These are phyloP conservation scores for Pseudocercospora ulei DNA, from an alignment of 2,329 filamentous ascomycete genomes.

Conservation along the genomic window DNA sequence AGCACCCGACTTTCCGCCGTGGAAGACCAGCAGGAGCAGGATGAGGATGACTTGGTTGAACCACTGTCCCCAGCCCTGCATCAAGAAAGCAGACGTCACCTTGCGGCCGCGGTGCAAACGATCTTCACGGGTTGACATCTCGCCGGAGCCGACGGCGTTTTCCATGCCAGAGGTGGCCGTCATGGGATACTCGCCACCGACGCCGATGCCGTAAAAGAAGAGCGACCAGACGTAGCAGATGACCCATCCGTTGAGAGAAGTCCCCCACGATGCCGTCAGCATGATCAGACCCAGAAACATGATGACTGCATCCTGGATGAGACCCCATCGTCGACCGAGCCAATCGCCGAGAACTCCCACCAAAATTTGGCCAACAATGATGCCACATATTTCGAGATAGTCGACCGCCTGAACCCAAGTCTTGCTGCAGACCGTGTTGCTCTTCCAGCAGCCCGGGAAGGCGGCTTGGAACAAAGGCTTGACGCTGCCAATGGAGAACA, in stretches of 20 bases:
- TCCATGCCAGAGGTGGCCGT: conserved; percentile 85
- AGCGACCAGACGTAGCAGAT: conserved; percentile 94
- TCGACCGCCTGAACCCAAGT: conserved; percentile 78
- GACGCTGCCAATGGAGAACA: conserved; percentile 94
- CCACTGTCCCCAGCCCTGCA: conserved; percentile 98
- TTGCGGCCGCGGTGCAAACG: conserved; percentile 91
- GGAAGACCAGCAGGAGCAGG: conserved; percentile 75
- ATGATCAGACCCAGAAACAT: conserved; percentile 91
- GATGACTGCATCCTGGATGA: conserved; percentile 88
- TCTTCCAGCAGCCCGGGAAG: conserved; percentile 68
- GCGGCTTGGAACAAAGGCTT: conserved; percentile 66
- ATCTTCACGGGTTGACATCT: conserved; percentile 80
- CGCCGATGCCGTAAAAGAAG: conserved; percentile 72
- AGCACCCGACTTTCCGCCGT: conserved; percentile 62
- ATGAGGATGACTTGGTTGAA: conserved; percentile 88
- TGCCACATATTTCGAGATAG: conserved; percentile 87
- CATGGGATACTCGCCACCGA: conserved; percentile 89
- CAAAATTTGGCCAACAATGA: conserved; percentile 83
- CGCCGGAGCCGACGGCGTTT: conserved; percentile 69
- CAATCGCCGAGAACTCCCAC: conserved; percentile 73
- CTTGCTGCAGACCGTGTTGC: conserved; percentile 53
- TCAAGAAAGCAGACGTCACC: conserved; percentile 89
- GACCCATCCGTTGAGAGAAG: conserved; percentile 83
- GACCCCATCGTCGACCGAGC: conserved; percentile 85
- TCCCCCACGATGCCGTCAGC: conserved; percentile 83